Percentiles rank a stretch among this genome's conserved stretches.
Evolutionary conservation across 2,329 filamentous ascomycete species (phyloP).

Genomic region (Blastomyces parvus): DNA sequence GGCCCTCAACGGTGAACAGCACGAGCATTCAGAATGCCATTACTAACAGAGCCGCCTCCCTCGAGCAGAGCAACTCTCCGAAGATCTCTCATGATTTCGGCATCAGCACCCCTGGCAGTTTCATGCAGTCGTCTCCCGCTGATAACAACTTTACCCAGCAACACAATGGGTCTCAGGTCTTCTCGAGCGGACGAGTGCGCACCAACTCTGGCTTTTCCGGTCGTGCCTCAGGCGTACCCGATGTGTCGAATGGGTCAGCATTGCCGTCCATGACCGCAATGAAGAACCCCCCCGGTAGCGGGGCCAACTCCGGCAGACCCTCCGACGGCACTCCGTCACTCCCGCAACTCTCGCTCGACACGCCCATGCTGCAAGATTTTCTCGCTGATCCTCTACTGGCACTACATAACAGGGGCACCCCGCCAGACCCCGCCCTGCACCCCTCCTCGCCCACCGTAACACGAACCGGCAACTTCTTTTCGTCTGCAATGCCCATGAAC

Average conservation of each 20-base stretch:
- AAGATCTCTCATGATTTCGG: slow-evolving; percentile 57
- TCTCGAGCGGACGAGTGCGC: slow-evolving; percentile 38
- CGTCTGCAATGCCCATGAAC: slow-evolving; percentile 72
- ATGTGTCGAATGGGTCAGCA: slow-evolving; percentile 43
- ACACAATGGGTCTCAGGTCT: slow-evolving; percentile 18
- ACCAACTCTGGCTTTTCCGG: slow-evolving; percentile 48
- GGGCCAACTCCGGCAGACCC: slow-evolving; percentile 1
- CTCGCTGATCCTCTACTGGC: slow-evolving; percentile 25
- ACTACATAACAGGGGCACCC: slow-evolving; percentile 15
- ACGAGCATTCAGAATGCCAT: slow-evolving; percentile 34
- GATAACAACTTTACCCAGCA: slow-evolving; percentile 23
- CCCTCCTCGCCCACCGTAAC: slow-evolving; percentile 33
- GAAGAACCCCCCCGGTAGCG: slow-evolving; percentile 38
- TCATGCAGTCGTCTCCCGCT: slow-evolving; percentile 50
- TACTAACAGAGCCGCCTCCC: slow-evolving; percentile 47
- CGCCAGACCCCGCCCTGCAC: slow-evolving; percentile 22
- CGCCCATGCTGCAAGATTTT: slow-evolving; percentile 36
- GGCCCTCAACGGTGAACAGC: slow-evolving; percentile 44
- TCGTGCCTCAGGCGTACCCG: slow-evolving; percentile 46
- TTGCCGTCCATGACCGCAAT: slow-evolving; percentile 38
- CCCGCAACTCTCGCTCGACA: slow-evolving; percentile 38
- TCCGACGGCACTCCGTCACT: slow-evolving; percentile 29
- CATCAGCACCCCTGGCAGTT: slow-evolving; percentile 50
- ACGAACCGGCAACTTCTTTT: slow-evolving; percentile 69
- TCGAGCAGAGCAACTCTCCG: slow-evolving; percentile 54